Conservation (phyloP, 2,329 filamentous ascomycete species). For the Didymella glomerata region DNA sequence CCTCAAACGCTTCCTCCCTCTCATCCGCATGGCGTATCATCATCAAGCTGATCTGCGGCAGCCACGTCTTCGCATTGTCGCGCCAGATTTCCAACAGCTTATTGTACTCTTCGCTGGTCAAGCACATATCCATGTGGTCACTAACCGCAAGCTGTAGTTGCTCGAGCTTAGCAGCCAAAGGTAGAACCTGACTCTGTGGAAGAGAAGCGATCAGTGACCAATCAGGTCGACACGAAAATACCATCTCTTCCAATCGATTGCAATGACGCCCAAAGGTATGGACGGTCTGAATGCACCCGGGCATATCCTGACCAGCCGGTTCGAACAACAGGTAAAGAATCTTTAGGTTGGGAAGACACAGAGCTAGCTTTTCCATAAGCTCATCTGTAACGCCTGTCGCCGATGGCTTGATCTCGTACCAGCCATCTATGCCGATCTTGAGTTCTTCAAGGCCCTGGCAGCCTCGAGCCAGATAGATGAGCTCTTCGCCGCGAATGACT, state of each 20-base stretch:
- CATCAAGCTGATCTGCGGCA: not conserved
- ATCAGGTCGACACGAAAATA: not conserved
- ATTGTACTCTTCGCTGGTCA: not conserved
- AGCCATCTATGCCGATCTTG: slow-evolving; percentile 4
- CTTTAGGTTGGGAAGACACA: not conserved
- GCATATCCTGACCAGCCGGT: not conserved
- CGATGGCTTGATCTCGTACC: not conserved
- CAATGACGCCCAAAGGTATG: not conserved
- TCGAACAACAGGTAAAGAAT: not conserved
- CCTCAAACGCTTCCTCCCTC: not conserved
- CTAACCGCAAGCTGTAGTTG: not conserved
- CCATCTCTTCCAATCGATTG: not conserved
- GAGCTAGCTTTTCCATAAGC: not conserved
- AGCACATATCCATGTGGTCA: not conserved
- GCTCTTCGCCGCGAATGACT: not conserved
- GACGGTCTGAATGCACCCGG: not conserved
- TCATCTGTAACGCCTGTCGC: slow-evolving; percentile 2
- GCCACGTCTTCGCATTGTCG: not conserved
- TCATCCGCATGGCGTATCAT: not conserved
- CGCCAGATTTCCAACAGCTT: not conserved
- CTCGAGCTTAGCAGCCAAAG: not conserved
- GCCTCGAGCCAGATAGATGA: not conserved
- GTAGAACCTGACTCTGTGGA: not conserved
- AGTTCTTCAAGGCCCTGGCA: not conserved
- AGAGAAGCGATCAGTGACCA: not conserved